These are phyloP conservation scores for Trichoderma atrobrunneum DNA, from an alignment of 2,329 filamentous ascomycete genomes.

Conservation along the genomic window DNA sequence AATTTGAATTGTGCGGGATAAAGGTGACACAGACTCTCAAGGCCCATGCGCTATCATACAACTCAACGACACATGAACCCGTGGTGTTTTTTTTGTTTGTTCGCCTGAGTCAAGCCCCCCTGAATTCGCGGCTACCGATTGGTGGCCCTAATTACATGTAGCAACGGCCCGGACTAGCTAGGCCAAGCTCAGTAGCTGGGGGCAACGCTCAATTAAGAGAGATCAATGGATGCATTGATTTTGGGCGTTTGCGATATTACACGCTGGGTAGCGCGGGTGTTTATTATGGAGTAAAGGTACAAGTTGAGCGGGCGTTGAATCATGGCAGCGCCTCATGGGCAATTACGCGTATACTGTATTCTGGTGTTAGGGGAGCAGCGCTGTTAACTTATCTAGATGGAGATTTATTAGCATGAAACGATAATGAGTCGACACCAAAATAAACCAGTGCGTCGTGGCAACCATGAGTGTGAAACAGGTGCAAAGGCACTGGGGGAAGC, in stretches of 20 bases:
- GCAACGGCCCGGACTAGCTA: slow-evolving; percentile 2
- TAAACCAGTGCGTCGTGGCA: neutral
- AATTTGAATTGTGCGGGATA: neutral
- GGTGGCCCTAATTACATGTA: neutral
- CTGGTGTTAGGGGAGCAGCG: neutral
- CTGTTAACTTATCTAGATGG: no score
- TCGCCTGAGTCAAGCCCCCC: neutral
- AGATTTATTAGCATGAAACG: neutral
- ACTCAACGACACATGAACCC: neutral
- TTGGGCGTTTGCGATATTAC: slow-evolving; percentile 1
- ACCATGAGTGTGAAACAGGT: neutral
- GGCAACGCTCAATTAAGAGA: neutral
- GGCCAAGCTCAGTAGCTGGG: slow-evolving; percentile 5
- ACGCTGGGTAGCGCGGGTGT: neutral
- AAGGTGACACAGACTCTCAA: neutral
- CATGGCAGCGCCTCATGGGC: neutral
- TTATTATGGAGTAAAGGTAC: no score
- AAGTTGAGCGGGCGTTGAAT: neutral
- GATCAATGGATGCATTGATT: neutral
- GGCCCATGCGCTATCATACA: neutral
- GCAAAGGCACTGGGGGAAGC: neutral
- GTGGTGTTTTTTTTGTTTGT: neutral
- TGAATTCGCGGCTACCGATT: slow-evolving; percentile 8
- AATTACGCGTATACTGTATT: neutral
- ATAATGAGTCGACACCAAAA: neutral